phyloP scores from a whole-genome alignment of 2,329 filamentous ascomycete genomes.

The Hypomyces rosellus region DNA sequence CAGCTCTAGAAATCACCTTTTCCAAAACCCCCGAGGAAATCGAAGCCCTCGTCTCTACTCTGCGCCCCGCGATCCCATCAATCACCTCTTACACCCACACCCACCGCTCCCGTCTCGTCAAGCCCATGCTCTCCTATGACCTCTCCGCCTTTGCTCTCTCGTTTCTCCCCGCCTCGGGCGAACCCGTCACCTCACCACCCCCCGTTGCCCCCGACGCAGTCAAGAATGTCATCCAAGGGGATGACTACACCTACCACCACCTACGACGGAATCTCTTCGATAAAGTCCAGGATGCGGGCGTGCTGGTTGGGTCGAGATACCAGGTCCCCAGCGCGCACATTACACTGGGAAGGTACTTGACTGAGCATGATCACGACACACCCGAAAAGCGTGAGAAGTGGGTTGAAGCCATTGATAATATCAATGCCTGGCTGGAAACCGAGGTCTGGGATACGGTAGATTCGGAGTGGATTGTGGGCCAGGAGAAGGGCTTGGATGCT shows the following conservation, averaged over 20 bases:
- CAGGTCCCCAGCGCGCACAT: constrained; percentile 86
- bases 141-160: constrained; percentile 78
- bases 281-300: constrained; percentile 52
- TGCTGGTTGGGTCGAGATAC: constrained; percentile 73
- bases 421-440: constrained; percentile 68
- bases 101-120: constrained; percentile 70
- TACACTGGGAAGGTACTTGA: constrained; percentile 77
- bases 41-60: constrained; percentile 48
- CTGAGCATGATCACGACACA: constrained; percentile 55
- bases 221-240: constrained; percentile 38
- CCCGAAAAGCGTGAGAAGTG: constrained; percentile 55
- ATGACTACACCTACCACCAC: constrained; percentile 83
- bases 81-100: constrained; percentile 61
- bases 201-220: constrained; percentile 31
- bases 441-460: constrained; percentile 60
- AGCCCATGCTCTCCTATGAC: constrained; percentile 78
- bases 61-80: constrained; percentile 49
- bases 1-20: constrained; percentile 77
- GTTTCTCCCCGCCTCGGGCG: constrained; percentile 72
- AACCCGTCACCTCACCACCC: constrained; percentile 36
- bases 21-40: constrained; percentile 67
- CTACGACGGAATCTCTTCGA: constrained; percentile 72
- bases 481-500: constrained; percentile 73
- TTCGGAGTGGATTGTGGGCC: constrained; percentile 65
- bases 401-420: constrained; percentile 63